Conservation (phyloP, 2,329 filamentous ascomycete genomes). For the Phoma sp. region DNA sequence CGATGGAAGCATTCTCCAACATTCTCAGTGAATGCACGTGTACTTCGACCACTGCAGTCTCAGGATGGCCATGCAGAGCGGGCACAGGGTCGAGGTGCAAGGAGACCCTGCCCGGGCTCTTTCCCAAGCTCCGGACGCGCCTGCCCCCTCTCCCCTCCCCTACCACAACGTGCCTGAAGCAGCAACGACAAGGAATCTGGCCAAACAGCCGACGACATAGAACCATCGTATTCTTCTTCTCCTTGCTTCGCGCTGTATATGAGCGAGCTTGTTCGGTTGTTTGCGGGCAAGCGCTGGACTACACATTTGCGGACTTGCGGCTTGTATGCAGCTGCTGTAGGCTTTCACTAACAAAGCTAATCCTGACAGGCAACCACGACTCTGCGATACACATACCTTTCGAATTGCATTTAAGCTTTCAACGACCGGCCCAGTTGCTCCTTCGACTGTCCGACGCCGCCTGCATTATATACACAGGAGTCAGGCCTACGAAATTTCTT, state of each 20-base stretch:
- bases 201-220: not conserved
- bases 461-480: not conserved
- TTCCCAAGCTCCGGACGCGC: conserved; percentile 2
- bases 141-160: conserved; percentile 4
- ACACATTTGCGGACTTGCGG: conserved; percentile 10
- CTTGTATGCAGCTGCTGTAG: conserved; percentile 8
- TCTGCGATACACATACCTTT: not conserved
- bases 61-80: not conserved
- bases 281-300: conserved; percentile 1
- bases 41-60: not conserved
- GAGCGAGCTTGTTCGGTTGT: conserved; percentile 4
- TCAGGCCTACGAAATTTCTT: not conserved
- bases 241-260: not conserved
- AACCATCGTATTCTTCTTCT: not conserved
- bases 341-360: conserved; percentile 7
- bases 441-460: not conserved
- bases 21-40: not conserved
- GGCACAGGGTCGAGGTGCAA: not conserved
- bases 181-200: not conserved
- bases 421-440: not conserved
- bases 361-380: not conserved
- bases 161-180: not conserved
- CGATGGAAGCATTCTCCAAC: too few species aligned
- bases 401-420: not conserved
- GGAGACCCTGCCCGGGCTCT: conserved; percentile 3